These are phyloP conservation scores for Oryza nivara DNA, from an alignment of 176 grass and related monocot species.

Conservation along the genomic window DNA sequence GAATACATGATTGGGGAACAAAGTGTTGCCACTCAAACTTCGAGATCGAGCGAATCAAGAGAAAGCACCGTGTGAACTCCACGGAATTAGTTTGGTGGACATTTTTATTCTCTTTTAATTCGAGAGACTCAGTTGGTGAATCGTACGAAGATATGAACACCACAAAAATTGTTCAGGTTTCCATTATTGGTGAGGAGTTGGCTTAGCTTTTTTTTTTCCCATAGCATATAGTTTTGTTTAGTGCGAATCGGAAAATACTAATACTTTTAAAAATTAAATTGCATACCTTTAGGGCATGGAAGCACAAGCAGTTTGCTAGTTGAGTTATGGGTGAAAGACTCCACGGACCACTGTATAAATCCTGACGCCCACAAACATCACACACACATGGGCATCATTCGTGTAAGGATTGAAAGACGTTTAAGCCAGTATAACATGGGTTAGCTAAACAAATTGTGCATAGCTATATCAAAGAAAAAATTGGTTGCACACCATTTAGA, in stretches of 20 bases:
- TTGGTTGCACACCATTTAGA: too few relatives aligned
- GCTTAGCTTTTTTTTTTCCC: neutral
- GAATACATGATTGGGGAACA: neutral
- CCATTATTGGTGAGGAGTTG: neutral
- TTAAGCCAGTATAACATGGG: too few relatives aligned
- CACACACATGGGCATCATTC: too few relatives aligned
- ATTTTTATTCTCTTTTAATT: slow-evolving; percentile 12
- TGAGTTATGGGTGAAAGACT: too few relatives aligned
- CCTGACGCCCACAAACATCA: too few relatives aligned
- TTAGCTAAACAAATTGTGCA: too few relatives aligned
- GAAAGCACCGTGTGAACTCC: slow-evolving; percentile 17
- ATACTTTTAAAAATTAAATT: too few relatives aligned
- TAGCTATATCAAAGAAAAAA: too few relatives aligned
- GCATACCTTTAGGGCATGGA: too few relatives aligned
- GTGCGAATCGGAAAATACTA: neutral
- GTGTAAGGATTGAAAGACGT: too few relatives aligned
- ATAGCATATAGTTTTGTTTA: neutral
- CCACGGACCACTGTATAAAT: too few relatives aligned
- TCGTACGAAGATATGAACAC: slow-evolving; percentile 15
- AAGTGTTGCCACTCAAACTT: slow-evolving; percentile 16
- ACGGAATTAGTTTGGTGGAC: slow-evolving; percentile 31
- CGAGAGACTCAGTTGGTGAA: slow-evolving; percentile 10
- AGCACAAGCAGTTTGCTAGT: too few relatives aligned
- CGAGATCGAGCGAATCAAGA: slow-evolving; percentile 3
- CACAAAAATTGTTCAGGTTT: slow-evolving; percentile 12